These are phyloP conservation scores for Rubia yunnanensis DNA, from an alignment of 257 asterid species.

Conservation along the genomic window DNA sequence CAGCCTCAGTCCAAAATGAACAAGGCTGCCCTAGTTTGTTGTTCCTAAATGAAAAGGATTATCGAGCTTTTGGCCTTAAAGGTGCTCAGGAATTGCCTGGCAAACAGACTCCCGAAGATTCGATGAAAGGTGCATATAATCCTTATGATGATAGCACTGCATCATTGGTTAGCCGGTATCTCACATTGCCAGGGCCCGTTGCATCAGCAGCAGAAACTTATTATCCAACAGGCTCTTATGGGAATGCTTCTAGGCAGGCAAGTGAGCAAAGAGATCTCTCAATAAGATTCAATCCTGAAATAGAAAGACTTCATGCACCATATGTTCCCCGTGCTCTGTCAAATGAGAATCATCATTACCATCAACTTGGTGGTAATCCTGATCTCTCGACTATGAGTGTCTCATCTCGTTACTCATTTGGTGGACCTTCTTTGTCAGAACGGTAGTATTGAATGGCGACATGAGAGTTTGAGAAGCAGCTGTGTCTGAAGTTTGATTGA, in stretches of 20 bases:
- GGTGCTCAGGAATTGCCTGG: slow-evolving; percentile 20
- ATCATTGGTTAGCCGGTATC: slow-evolving; percentile 59
- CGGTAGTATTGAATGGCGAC: slow-evolving; percentile 15
- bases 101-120: slow-evolving; percentile 22
- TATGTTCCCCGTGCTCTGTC: slow-evolving; percentile 28
- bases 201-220: slow-evolving; percentile 25
- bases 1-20: slow-evolving; percentile 30
- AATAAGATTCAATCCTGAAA: slow-evolving; percentile 19
- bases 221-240: slow-evolving; percentile 19
- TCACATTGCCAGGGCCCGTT: slow-evolving; percentile 28
- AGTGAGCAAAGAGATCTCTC: slow-evolving; percentile 18
- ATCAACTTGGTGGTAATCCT: slow-evolving; percentile 18
- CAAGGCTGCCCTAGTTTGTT: slow-evolving; percentile 17
- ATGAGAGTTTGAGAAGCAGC: neutral
- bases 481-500: neutral
- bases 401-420: slow-evolving; percentile 55
- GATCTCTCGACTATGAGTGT: slow-evolving; percentile 33
- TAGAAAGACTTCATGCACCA: slow-evolving; percentile 22
- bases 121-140: slow-evolving; percentile 11
- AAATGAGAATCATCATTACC: slow-evolving; percentile 16
- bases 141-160: slow-evolving; percentile 63
- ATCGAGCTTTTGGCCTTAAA: slow-evolving; percentile 51
- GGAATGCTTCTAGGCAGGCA: slow-evolving; percentile 20
- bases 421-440: slow-evolving; percentile 40
- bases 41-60: slow-evolving; percentile 47